These are phyloP conservation scores for Fragaria ananassa DNA, from an alignment of 306 rosid genomes.

Conservation along the genomic window DNA sequence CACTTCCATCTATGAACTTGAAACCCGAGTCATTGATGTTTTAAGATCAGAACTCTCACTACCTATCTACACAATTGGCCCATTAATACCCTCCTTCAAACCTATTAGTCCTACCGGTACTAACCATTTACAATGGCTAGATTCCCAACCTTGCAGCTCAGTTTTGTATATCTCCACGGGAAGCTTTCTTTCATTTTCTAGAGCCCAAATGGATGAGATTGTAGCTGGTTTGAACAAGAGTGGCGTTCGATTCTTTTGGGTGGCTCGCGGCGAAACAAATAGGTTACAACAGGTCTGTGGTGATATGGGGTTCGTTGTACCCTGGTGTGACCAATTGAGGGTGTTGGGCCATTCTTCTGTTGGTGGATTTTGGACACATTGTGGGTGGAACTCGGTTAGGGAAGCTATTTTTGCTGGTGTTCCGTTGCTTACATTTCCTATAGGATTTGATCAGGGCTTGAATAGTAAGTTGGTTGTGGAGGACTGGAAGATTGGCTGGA, in stretches of 20 bases:
- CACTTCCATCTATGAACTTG: slow-evolving; percentile 45
- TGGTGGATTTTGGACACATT: slow-evolving; percentile 58
- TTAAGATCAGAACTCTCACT: slow-evolving; percentile 23
- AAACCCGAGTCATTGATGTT: slow-evolving; percentile 33
- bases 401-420: slow-evolving; percentile 58
- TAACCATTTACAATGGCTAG: slow-evolving; percentile 41
- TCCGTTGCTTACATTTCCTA: slow-evolving; percentile 50
- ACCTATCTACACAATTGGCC: slow-evolving; percentile 47
- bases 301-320: slow-evolving; percentile 31
- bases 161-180: slow-evolving; percentile 55
- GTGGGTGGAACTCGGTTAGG: slow-evolving; percentile 57
- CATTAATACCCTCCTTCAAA: slow-evolving; percentile 37
- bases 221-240: slow-evolving; percentile 29
- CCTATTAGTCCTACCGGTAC: not conserved
- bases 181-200: slow-evolving; percentile 44
- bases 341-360: slow-evolving; percentile 48
- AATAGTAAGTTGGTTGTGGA: slow-evolving; percentile 40
- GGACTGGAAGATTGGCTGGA: slow-evolving; percentile 59
- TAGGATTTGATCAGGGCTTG: slow-evolving; percentile 40
- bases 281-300: slow-evolving; percentile 37
- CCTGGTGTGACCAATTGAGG: slow-evolving; percentile 63
- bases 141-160: slow-evolving; percentile 38
- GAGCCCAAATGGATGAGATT: slow-evolving; percentile 50
- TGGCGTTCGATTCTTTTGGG: slow-evolving; percentile 49
- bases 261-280: slow-evolving; percentile 25